Base-by-base conservation (phyloP, 257 asterid genomes). In the Capsicum rhomboideum region DNA sequence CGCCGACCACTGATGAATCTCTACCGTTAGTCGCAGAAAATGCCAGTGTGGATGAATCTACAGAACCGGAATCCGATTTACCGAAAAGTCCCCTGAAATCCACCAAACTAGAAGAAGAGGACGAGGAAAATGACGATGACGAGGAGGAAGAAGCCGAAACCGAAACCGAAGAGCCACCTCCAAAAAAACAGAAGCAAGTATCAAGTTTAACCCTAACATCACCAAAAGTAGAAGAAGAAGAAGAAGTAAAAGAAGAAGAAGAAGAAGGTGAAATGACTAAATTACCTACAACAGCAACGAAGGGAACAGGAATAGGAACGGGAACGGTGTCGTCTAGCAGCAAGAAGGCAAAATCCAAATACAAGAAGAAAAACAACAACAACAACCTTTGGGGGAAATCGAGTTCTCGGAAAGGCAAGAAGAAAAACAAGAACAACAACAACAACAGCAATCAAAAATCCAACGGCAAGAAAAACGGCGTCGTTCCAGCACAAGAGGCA, bases 351-450 rank as follows among this genome's bases (percentile, higher is more conserved):
- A 80, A 80, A 6, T 88, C 88, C 56, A 94, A 96, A 92, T 93
- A 91, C 93, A 96, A 94, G 91, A 91, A 82, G 80, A 94, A 96
- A 91, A 95, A 95, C 93, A 96, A 93, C 90, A 91, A 77, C 71
- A 94, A 91, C 85, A 93, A 92, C 40, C 93, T 96, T 75, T 96
- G 99, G 98, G 86, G 92, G 16, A 90, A 89, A 81, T 85, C 98
- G 28, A 91, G 93, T 46, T 88, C 98, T 0, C 84, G 99, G 58
- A 91, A 89, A 86, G 97, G 96, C 16, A 93, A 93, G 88, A 95
- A 97, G 77, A 97, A 97, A 91, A 88, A 90, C 40, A 34, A 34
- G 40, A 34, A 34, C 13, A 93, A 95, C 78, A 92, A 86, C 61
- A 88, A 85, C 72, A 85, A 77, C 17, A 91, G 37, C 26, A 87